phyloP scores from a whole-genome alignment of 495 filamentous ascomycete genomes.

The Xylaria palmicola region DNA sequence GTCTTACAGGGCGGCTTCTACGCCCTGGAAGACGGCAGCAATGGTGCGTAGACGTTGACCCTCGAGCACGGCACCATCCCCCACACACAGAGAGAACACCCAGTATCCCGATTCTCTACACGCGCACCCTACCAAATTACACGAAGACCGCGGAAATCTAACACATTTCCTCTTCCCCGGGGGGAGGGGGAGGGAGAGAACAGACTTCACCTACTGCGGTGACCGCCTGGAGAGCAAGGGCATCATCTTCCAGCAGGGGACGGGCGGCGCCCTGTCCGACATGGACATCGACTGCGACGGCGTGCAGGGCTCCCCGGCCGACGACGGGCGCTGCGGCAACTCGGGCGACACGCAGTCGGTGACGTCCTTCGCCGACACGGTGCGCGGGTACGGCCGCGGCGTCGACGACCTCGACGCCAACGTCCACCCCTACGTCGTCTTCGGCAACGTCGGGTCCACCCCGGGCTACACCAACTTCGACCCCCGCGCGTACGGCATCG shows the following conservation, averaged over 20 bases:
- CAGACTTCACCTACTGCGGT: conserved; percentile 42
- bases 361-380: conserved; percentile 54
- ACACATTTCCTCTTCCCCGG: not conserved
- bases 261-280: conserved; percentile 36
- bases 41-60: conserved; percentile 34
- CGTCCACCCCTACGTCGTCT: conserved; percentile 64
- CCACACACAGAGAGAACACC: too few relatives aligned
- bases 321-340: conserved; percentile 48
- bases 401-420: conserved; percentile 60
- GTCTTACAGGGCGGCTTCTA: conserved; percentile 39
- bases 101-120: too few relatives aligned
- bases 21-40: conserved; percentile 30
- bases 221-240: conserved; percentile 33
- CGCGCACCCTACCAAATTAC: too few relatives aligned
- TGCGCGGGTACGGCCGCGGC: conserved; percentile 43
- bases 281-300: conserved; percentile 75
- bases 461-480: conserved; percentile 46
- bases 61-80: too few relatives aligned
- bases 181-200: too few relatives aligned
- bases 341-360: conserved; percentile 51
- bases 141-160: not conserved
- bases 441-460: conserved; percentile 55
- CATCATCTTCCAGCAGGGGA: conserved; percentile 41
- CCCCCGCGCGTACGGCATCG: conserved; percentile 50
- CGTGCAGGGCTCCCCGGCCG: conserved; percentile 44